Evolutionary conservation across 345 rosid genomes (phyloP).

Genomic region (Moricandia arvensis): DNA sequence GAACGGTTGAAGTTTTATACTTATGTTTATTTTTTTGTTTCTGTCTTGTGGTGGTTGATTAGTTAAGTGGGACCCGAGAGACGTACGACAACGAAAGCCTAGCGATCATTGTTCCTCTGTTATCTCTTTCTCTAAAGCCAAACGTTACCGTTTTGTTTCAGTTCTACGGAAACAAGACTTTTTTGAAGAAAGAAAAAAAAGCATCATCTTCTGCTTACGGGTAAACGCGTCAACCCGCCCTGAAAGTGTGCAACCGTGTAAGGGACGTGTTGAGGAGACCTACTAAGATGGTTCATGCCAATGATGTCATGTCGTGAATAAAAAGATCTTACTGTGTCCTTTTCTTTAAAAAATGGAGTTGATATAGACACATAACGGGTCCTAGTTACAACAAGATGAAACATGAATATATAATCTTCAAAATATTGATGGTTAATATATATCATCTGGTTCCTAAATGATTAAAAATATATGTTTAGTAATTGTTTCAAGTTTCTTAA

Average conservation of each 20-base stretch:
- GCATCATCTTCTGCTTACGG: background rate
- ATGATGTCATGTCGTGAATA: background rate
- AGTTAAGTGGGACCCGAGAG: background rate
- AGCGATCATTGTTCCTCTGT: background rate
- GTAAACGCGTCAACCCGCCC: conserved; percentile 40
- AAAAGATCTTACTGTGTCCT: conserved; percentile 9
- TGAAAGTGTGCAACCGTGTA: conserved; percentile 33
- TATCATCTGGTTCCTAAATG: no score
- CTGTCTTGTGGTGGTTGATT: background rate
- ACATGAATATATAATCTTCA: no score
- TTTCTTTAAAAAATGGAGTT: background rate
- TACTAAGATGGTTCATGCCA: background rate
- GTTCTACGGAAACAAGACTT: background rate
- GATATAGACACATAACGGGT: background rate
- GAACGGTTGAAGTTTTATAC: background rate
- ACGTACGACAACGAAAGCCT: background rate
- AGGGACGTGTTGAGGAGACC: conserved; percentile 22
- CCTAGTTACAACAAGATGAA: no score
- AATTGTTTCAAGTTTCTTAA: background rate
- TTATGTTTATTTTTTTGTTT: background rate
- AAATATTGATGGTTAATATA: no score
- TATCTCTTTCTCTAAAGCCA: background rate
- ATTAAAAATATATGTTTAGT: background rate
- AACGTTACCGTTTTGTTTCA: background rate
- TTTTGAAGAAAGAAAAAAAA: background rate